Evolutionary conservation across 2,329 filamentous ascomycete genomes (phyloP), one percentile per base, ranked within the genome.

Genomic region (Botrytis deweyae): DNA sequence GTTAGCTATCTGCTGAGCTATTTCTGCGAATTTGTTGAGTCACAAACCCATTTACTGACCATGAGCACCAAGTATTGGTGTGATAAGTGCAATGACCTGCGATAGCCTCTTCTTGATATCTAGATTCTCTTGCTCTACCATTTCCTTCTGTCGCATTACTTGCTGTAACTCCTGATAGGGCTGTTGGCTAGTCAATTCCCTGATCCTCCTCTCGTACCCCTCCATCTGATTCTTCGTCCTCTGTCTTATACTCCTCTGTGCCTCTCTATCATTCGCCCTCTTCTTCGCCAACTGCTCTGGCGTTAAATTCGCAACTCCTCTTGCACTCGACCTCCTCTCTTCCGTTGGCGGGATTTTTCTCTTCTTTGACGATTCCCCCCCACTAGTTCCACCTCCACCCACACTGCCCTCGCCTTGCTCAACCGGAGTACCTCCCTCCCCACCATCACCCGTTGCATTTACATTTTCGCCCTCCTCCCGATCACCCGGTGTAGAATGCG

Each of bases 201-300:
- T 87, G 76, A 97, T 91, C 80, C 92, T 89, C 76, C 86, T 87
- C 84, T 97, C 93, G 70, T 97, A 86, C 44, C 86, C 86, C 81
- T 97, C 93, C 80, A 97, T 97, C 82, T 94, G 93, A 80, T 92
- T 89, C 84, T 94, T 95, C 58, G 94, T 97, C 78, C 94, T 88
- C 82, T 94, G 93, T 68, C 94, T 88, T 76, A 97, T 97, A 58
- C 93, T 93, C 63, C 94, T 89, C 84, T 97, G 94, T 58, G 94
- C 94, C 83, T 97, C 93, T 76, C 94, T 89, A 82, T 97, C 94
- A 84, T 97, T 97, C 80, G 93, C 93, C 76, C 95, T 88, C 85
- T 97, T 98, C 82, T 94, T 92, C 44, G 92, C 93, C 74, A 97
- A 88, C 83, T 97, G 95, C 75, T 95, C 92, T 9, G 94, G 92